These are phyloP conservation scores for Isoetes taiwanensis DNA, from an alignment of 75 land plant species.

Conservation along the genomic window DNA sequence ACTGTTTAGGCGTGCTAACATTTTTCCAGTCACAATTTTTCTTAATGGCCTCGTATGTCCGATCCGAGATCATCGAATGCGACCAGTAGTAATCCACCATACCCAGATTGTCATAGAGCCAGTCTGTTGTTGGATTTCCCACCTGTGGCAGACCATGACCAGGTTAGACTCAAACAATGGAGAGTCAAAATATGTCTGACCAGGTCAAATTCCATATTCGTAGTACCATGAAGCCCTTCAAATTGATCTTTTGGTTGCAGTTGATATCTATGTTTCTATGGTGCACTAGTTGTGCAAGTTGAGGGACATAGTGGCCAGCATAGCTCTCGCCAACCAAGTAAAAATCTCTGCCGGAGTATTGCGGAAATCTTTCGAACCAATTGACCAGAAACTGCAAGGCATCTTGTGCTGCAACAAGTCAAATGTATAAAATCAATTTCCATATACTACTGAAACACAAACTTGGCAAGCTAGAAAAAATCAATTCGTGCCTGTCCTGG, in stretches of 20 bases:
- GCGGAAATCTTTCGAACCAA: background rate
- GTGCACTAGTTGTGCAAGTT: conserved; percentile 61
- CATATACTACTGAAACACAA: too few relatives aligned
- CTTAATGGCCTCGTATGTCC: conserved; percentile 43
- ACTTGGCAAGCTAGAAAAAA: background rate
- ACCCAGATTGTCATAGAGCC: conserved; percentile 55
- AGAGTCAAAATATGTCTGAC: too few relatives aligned
- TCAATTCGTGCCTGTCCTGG: conserved; percentile 27
- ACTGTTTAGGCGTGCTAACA: conserved; percentile 26
- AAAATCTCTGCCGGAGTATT: background rate
- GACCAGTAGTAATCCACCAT: conserved; percentile 55
- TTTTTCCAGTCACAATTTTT: conserved; percentile 35
- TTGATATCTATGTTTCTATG: conserved; percentile 20
- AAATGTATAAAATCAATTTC: too few relatives aligned
- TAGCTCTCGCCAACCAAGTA: background rate
- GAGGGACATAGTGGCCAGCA: conserved; percentile 80
- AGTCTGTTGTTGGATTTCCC: conserved; percentile 75
- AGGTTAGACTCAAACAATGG: too few relatives aligned
- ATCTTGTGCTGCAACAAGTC: background rate
- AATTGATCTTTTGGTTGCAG: conserved; percentile 1
- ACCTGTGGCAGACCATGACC: conserved; percentile 45
- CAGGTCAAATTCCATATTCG: too few relatives aligned
- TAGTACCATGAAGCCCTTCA: background rate
- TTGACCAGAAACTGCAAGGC: background rate
- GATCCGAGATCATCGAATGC: conserved; percentile 68